Base-by-base conservation (phyloP, 2,329 filamentous ascomycete species). In the Xylaria hypoxylon region DNA sequence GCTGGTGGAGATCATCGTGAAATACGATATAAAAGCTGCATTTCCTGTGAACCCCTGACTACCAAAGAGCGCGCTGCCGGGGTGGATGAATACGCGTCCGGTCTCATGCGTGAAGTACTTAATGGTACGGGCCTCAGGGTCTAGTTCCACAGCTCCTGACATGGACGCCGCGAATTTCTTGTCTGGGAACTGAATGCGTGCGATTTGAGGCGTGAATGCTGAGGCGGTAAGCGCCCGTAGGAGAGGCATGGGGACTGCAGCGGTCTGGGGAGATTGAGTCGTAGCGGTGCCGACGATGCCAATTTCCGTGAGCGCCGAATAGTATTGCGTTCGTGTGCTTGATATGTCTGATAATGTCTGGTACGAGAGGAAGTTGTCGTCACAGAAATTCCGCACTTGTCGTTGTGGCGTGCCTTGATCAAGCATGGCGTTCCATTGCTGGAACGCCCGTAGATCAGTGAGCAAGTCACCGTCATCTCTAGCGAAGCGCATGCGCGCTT, bases 91-190 rank as follows among this genome's bases (percentile, higher is more conserved):
- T 13, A 98, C 93, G 6, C 96, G 87, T 0, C 91, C 92, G 71
- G 91, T 92, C 73, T 94, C 92, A 75, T 92, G 90, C 71, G 92
- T 93, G 79, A 93, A 98, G 81, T 94, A 99, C 77, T 94, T 96
- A 80, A 99, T 97, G 2, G 91, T 92, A 59, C 90, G 87, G 4
- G 95, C 95, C 79, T 98, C 95, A 0, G 95, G 95, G 76, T 99
- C 96, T 6, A 97, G 85, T 77, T 96, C 95, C 1, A 98, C 92
- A 0, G 96, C 93, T 7, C 96, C 96, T 0, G 93, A 92, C 69
- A 96, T 88, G 2, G 92, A 93, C 40, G 90, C 89, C 13, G 92
- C 92, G 79, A 96, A 99, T 79, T 97, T 98, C 83, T 97, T 97
- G 80, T 97, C 93, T 0, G 96, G 96, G 72, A 97, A 93, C 70